Conservation (phyloP, 371 early-diverging fungal genomes). For the Mortierella sp. region DNA sequence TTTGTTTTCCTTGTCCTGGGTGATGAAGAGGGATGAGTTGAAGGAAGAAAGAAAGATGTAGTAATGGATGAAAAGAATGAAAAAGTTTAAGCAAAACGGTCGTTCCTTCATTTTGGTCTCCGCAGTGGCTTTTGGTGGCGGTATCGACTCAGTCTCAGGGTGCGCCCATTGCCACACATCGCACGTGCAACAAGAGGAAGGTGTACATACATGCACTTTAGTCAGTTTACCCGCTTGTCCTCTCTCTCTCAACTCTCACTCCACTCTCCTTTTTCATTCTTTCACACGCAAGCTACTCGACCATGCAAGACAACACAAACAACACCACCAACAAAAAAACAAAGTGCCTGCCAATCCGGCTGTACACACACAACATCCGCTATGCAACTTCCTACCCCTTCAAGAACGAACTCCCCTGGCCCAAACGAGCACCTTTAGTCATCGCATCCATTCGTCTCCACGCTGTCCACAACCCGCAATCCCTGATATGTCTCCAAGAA, state of each 20-base stretch:
- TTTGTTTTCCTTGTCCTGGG: too few species aligned
- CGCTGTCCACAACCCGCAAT: constrained; percentile 16
- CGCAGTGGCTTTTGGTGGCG: constrained; percentile 16
- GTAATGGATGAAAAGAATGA: not conserved
- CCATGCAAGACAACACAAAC: not conserved
- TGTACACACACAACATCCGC: constrained; percentile 25
- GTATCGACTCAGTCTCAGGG: not conserved
- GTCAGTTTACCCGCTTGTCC: not conserved
- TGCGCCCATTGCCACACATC: not conserved
- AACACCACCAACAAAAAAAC: not conserved
- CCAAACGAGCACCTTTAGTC: constrained; percentile 8
- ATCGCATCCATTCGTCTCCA: constrained; percentile 16
- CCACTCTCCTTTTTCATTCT: not conserved
- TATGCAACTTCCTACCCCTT: constrained; percentile 6
- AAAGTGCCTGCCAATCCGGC: not conserved
- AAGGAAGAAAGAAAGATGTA: not conserved
- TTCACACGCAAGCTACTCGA: not conserved
- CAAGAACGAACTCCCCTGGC: constrained; percentile 23
- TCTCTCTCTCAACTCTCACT: not conserved
- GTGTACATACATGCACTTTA: not conserved
- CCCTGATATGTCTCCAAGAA: constrained; percentile 56
- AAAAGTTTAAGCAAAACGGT: not conserved
- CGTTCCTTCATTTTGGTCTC: not conserved
- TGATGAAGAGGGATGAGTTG: not conserved
- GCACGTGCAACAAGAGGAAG: not conserved